Percentiles rank a stretch among this genome's conserved stretches.
Evolutionary conservation across 2,329 filamentous ascomycete genomes (phyloP).

Genomic region (Diaporthe velutina): DNA sequence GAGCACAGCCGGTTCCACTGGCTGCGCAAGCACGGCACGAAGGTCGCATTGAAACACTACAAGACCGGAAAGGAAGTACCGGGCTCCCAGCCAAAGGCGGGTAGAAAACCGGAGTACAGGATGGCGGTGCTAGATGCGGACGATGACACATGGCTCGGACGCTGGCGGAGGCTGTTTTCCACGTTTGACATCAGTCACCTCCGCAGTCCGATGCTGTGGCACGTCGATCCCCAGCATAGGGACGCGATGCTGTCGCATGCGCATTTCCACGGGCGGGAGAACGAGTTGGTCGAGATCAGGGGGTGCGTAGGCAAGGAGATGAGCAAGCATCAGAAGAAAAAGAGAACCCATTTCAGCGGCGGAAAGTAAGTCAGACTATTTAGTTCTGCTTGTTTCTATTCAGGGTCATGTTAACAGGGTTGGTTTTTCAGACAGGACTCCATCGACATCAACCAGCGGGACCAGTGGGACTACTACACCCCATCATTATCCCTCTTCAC

Average conservation of each 20-base stretch:
- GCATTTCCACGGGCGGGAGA: slow-evolving; percentile 69
- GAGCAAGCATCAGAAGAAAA: slow-evolving; percentile 84
- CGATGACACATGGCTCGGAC: slow-evolving; percentile 74
- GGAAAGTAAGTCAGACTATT: slow-evolving; percentile 54
- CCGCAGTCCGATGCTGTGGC: slow-evolving; percentile 86
- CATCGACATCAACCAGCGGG: slow-evolving; percentile 73
- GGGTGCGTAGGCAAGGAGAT: slow-evolving; percentile 84
- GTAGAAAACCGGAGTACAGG: slow-evolving; percentile 47
- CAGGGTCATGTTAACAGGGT: not conserved
- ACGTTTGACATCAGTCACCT: slow-evolving; percentile 79
- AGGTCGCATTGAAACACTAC: slow-evolving; percentile 69
- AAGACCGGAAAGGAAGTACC: slow-evolving; percentile 52
- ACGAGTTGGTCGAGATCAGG: slow-evolving; percentile 76
- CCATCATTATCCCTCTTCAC: slow-evolving; percentile 73
- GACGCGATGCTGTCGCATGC: slow-evolving; percentile 80
- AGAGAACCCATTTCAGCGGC: slow-evolving; percentile 55
- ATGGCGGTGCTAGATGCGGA: slow-evolving; percentile 78
- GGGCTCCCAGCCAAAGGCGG: not conserved
- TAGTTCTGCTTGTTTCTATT: too few relatives aligned
- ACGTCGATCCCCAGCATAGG: slow-evolving; percentile 80
- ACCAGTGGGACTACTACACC: slow-evolving; percentile 78
- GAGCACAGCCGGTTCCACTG: slow-evolving; percentile 87
- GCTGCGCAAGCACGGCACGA: slow-evolving; percentile 75
- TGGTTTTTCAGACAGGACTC: slow-evolving; percentile 53
- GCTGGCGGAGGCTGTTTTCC: slow-evolving; percentile 79